Percentiles rank a stretch among this genome's conserved stretches.
Evolutionary conservation across 768 basidiomycete species (phyloP).

Genomic region (Lyophyllum atratum): DNA sequence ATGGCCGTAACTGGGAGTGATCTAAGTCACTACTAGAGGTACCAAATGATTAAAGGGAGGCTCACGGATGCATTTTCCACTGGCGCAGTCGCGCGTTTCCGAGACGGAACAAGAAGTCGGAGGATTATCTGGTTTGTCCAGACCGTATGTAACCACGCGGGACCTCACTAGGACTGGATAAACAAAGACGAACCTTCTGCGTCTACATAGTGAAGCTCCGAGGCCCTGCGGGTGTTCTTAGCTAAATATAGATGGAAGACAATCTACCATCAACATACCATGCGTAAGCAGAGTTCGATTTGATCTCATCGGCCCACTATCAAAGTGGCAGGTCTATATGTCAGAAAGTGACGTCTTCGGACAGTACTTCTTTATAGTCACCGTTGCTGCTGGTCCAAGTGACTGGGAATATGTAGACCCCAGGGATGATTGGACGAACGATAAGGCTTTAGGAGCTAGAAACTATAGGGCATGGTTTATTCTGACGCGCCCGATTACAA

Average conservation of each 20-base stretch:
- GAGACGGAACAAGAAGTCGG: slow-evolving; percentile 50
- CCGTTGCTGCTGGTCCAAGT: slow-evolving; percentile 51
- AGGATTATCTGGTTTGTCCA: slow-evolving; percentile 34
- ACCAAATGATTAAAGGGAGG: slow-evolving; percentile 16
- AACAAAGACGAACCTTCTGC: slow-evolving; percentile 38
- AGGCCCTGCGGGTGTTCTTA: slow-evolving; percentile 29
- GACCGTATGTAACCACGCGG: background rate
- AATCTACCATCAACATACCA: slow-evolving; percentile 30
- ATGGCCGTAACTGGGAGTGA: slow-evolving; percentile 47
- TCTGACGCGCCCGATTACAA: background rate
- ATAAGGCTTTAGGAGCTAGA: slow-evolving; percentile 46
- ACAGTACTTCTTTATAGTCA: slow-evolving; percentile 21
- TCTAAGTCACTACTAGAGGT: slow-evolving; percentile 18
- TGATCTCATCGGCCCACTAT: slow-evolving; percentile 56
- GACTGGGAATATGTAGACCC: slow-evolving; percentile 43
- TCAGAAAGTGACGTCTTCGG: background rate
- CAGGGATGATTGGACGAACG: slow-evolving; percentile 47
- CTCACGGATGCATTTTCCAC: slow-evolving; percentile 42
- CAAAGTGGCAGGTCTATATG: background rate
- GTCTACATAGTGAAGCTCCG: slow-evolving; percentile 50
- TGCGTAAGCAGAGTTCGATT: slow-evolving; percentile 35
- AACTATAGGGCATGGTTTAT: slow-evolving; percentile 35
- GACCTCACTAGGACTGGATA: background rate
- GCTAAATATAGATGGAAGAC: background rate
- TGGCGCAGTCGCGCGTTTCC: slow-evolving; percentile 46